Evolutionary conservation across 148 eudicot genomes (phyloP), one percentile per base, ranked within the genome.

Genomic region (Nyssa sinensis): DNA sequence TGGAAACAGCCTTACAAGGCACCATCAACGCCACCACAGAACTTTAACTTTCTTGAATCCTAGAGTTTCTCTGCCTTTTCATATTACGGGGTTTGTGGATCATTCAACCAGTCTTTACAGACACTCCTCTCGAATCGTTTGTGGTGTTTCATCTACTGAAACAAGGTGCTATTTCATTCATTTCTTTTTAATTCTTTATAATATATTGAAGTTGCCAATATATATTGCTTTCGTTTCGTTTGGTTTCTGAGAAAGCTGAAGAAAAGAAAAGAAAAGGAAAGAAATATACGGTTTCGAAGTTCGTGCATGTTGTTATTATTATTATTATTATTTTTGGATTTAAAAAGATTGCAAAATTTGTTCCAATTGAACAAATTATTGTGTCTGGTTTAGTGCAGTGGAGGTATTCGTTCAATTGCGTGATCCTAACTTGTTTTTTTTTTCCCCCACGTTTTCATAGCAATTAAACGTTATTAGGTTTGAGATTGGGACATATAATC

Each of bases 101-200:
- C 78, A 69, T n/a, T 61, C 78, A 7, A 17, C 39, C 12, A 16
- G 59, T 64, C 10, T 39, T 23, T 65, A 47, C 11, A 27, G 60
- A 24, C 62, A 27, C 10, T 67, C 35, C 49, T 58, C 69, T 55
- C 71, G 28, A 64, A 51, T 78, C 28, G 17, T 63, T 17, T 75
- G 78, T 27, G 81, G 70, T 7, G 83, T 76, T 81, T 74, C 86
- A 10, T 81, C 89, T 17, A 37, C 80, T 30, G 70, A 79, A 69
- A 70, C 75, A 35, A 70, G 86, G 86, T 83, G 5, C 17, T n/a
- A n/a, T 29, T 61, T 69, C 28, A 28, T 63, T 58, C 13, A 3
- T 7, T 66, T 53, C 7, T 64, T 66, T 53, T 13, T 64, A 24
- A 6, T 14, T 32, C 12, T 17, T 65, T 13, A 37, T 3, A 37